These are phyloP conservation scores for Pythium chondricola DNA, from an alignment of 352 stramenopile species.

Conservation along the genomic window DNA sequence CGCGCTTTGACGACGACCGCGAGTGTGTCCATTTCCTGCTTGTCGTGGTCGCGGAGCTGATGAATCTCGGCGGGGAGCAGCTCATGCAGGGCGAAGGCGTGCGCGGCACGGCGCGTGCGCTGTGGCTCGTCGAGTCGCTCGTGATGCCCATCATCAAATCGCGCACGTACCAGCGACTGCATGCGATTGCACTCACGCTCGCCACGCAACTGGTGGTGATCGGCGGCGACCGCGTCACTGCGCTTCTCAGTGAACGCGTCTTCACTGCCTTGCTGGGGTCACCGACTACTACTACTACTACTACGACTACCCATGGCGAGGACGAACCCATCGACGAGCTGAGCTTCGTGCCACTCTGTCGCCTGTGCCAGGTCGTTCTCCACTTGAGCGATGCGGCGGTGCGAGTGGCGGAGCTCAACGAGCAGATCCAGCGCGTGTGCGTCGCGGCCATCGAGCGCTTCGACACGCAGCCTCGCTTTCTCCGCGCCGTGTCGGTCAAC, in stretches of 20 bases:
- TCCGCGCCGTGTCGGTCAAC: constrained; percentile 38
- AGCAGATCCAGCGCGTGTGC: constrained; percentile 28
- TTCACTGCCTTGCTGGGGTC: constrained; percentile 8
- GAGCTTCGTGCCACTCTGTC: constrained; percentile 44
- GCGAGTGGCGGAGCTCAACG: constrained; percentile 7
- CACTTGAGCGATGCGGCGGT: constrained; percentile 11
- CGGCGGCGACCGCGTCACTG: constrained; percentile 10
- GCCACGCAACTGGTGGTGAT: constrained; percentile 7
- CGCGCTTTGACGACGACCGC: constrained; percentile 12
- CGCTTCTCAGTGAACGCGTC: constrained; percentile 15
- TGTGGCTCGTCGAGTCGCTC: constrained; percentile 23
- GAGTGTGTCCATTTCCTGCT: constrained; percentile 31
- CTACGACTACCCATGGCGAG: constrained; percentile 1
- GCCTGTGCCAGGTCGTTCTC: constrained; percentile 31
- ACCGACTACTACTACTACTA: constrained; percentile 5
- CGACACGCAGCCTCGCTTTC: constrained; percentile 29
- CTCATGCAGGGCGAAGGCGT: constrained; percentile 5
- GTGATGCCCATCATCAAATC: constrained; percentile 14
- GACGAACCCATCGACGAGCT: constrained; percentile 1
- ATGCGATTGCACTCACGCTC: constrained; percentile 19
- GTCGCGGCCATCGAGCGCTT: constrained; percentile 31
- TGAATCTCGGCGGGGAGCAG: constrained; percentile 3
- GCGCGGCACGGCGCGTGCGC: constrained; percentile 8
- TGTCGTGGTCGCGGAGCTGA: constrained; percentile 18
- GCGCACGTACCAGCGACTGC: constrained; percentile 7